Evolutionary conservation across 306 rosid genomes (phyloP).

Genomic region (Trifolium dubium): DNA sequence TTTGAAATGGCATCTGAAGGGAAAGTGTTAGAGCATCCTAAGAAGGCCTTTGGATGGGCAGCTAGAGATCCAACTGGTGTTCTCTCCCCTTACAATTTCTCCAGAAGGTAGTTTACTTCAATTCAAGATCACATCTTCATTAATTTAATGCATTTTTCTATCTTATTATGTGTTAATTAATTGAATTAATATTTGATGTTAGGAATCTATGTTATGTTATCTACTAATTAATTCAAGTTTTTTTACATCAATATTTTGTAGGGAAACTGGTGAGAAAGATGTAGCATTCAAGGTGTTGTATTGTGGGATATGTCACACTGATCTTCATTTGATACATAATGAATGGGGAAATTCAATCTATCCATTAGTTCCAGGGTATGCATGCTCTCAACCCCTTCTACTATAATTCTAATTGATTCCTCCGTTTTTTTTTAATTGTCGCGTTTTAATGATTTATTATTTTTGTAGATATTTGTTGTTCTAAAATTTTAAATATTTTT

Average conservation of each 20-base stretch:
- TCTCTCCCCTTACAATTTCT: conserved; percentile 56
- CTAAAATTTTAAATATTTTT: no score
- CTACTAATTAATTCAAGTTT: not conserved
- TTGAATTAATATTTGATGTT: not conserved
- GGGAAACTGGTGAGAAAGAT: conserved; percentile 52
- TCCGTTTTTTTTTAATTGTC: not conserved
- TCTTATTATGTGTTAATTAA: not conserved
- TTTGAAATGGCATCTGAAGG: not conserved
- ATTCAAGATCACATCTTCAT: not conserved
- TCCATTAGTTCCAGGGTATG: conserved; percentile 59
- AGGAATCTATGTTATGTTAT: not conserved
- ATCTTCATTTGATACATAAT: conserved; percentile 48
- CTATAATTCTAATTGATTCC: not conserved
- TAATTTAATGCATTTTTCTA: not conserved
- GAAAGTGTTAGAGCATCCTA: not conserved
- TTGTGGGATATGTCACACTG: conserved; percentile 62
- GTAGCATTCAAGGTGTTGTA: conserved; percentile 54
- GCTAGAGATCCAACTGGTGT: conserved; percentile 48
- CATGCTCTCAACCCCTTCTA: not conserved
- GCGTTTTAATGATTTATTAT: no score
- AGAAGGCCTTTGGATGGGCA: conserved; percentile 49
- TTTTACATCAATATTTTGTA: not conserved
- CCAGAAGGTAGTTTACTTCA: conserved; percentile 41
- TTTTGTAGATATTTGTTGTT: no score
- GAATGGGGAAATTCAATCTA: conserved; percentile 46